Evolutionary conservation across 345 rosid species (phyloP).

Genomic region (Xanthoceras sorbifolium): DNA sequence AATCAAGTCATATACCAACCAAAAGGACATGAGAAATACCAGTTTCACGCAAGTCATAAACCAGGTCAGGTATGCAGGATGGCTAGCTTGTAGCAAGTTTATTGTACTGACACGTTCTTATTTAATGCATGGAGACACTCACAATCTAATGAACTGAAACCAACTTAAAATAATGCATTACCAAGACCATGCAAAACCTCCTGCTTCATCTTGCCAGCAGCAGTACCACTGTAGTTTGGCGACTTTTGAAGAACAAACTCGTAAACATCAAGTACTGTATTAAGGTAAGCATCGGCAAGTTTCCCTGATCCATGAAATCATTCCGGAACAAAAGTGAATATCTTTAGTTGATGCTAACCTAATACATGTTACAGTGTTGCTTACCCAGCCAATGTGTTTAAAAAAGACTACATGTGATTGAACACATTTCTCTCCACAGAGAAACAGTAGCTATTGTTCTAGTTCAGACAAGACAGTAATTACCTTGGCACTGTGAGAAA

Average conservation of each 20-base stretch:
- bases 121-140: neutral
- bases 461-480: conserved; percentile 14
- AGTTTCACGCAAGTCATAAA: neutral
- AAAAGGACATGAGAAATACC: neutral
- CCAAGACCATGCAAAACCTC: conserved; percentile 91
- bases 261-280: conserved; percentile 76
- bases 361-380: neutral
- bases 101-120: neutral
- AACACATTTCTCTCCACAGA: neutral
- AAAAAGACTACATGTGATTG: neutral
- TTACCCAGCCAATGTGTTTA: neutral
- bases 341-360: neutral
- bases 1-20: conserved; percentile 15
- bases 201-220: conserved; percentile 80
- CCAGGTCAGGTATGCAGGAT: neutral
- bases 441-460: conserved; percentile 7
- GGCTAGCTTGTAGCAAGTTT: neutral
- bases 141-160: conserved; percentile 4
- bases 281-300: conserved; percentile 77
- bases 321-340: conserved; percentile 12
- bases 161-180: conserved; percentile 41
- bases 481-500: conserved; percentile 83
- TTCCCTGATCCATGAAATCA: conserved; percentile 46
- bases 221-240: conserved; percentile 53
- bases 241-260: conserved; percentile 78